Evolutionary conservation across 768 basidiomycete species (phyloP), one percentile per base, ranked within the genome.

Genomic region (Russula emetica): DNA sequence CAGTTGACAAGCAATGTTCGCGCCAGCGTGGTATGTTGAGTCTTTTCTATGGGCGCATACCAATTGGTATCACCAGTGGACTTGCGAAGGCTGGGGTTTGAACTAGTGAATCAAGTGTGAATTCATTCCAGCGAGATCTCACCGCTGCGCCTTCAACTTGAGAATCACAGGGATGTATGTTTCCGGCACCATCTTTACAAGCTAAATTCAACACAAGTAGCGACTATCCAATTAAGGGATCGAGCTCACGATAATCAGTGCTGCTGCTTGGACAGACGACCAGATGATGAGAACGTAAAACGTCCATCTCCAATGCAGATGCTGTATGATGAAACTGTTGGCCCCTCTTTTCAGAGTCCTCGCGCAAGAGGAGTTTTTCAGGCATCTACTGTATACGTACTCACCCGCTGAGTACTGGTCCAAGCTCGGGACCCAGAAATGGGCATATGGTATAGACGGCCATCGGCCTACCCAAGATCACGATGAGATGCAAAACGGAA

Each of bases 261-360:
- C 75, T 9, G 81, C 55, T 10, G 79, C 72, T 71, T 90, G 79
- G 3, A 74, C 74, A 54, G 82, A 83, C 0, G 81, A 78, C 92
- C 91, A 94, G 24, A 88, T 88, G 2, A 86, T 64, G 61, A 87
- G 71, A 18, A 88, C 74, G 61, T 85, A 83, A 74, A 86, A 94
- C 0, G 89, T 90, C 91, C 90, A 93, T 63, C 87, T 74, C 88
- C 88, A 89, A 52, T 79, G 69, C 1, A 79, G 65, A 67, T 85
- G 76, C 82, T 88, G 64, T 16, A 50, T 59, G 30, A 60, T 22
- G 13, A 68, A 69, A 2, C 55, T 63, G 45, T 13, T 22, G 24
- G 45, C 16, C 6, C 54, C 3, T 30, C 20, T 22, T 42, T 14
- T 34, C 24, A 58, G 6, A 36, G 20, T 10, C n/a, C 18, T 54